Evolutionary conservation across 768 basidiomycete genomes (phyloP), one percentile per base, ranked within the genome.

Genomic region (Auricularia sp.): DNA sequence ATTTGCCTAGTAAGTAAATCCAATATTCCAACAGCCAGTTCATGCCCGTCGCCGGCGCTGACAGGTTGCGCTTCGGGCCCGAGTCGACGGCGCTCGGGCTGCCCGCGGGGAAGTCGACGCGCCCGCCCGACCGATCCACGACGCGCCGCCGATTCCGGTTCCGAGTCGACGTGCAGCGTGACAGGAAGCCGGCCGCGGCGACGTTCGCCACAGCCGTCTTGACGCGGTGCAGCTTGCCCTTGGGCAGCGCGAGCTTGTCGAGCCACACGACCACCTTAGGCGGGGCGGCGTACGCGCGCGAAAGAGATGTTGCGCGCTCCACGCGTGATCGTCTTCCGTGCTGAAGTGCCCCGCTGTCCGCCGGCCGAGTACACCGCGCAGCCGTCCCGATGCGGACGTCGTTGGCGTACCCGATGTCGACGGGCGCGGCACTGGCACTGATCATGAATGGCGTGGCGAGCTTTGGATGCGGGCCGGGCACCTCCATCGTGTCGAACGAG

Each of bases 121-220:
- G 14, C 51, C 42, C 59, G 56, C 21, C 33, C 64, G 64, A 7
- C 64, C 65, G 43, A 66, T 56, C 65, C 65, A 66, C 16, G 35
- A 42, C 34, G 47, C 65, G 33, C 35, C 54, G 14, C 43, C 65
- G 3, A 36, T 53, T 64, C 59, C 18, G 64, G 63, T 4, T 18
- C 56, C 29, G 65, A 43, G 65, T 66, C 65, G 62, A 39, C 44
- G 64, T 64, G 64, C 29, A 62, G 65, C 34, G 64, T 47, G 65
- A 66, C 36, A 35, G 56, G 47, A 64, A 66, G 34, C 65, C 65
- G 16, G 39, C 36, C 44, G 53, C n/a, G 36, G 65, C 51, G 63
- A 66, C 36, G 44, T 64, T 35, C 23, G 63, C 3, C 16, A 11
- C 53, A 18, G n/a, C 23, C 16, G 63, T 34, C 21, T n/a, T 60